phyloP scores from a whole-genome alignment of 306 rosid genomes.

The Cicer pinnatifidum region DNA sequence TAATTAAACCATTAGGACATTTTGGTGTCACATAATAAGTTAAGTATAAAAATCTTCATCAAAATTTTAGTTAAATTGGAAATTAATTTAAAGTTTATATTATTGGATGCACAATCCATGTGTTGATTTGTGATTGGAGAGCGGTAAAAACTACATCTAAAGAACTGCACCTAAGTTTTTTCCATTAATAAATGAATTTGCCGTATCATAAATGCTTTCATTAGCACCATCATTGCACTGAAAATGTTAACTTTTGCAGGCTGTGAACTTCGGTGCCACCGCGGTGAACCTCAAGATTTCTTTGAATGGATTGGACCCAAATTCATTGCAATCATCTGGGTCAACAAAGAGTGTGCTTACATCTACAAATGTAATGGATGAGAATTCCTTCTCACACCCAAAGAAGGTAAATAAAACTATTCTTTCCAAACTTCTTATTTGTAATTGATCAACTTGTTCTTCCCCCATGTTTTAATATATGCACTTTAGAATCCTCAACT shows the following conservation, averaged over 20 bases:
- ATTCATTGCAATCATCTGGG: conserved; percentile 53
- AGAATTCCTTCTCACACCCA: conserved; percentile 78
- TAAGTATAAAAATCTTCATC: background rate
- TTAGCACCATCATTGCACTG: conserved; percentile 18
- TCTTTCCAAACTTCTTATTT: background rate
- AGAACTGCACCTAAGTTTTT: background rate
- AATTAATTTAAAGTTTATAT: no score
- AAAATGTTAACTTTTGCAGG: conserved; percentile 55
- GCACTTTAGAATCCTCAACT: conserved; percentile 6
- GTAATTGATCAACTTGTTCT: background rate
- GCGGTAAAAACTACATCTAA: background rate
- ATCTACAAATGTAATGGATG: conserved; percentile 73
- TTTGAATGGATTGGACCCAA: conserved; percentile 57
- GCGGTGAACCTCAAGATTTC: conserved; percentile 60
- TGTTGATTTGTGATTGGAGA: background rate
- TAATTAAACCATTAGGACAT: background rate
- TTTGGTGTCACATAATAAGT: background rate
- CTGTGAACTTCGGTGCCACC: conserved; percentile 75
- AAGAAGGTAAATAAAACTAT: conserved; percentile 59
- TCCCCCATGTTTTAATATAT: background rate
- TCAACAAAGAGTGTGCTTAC: conserved; percentile 68
- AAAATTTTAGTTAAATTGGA: no score
- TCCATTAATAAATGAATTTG: conserved; percentile 1
- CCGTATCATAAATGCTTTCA: conserved; percentile 12
- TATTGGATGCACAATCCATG: background rate